Conservation (phyloP, 1,284 basidiomycete genomes). For the Trichosporon sp. region DNA sequence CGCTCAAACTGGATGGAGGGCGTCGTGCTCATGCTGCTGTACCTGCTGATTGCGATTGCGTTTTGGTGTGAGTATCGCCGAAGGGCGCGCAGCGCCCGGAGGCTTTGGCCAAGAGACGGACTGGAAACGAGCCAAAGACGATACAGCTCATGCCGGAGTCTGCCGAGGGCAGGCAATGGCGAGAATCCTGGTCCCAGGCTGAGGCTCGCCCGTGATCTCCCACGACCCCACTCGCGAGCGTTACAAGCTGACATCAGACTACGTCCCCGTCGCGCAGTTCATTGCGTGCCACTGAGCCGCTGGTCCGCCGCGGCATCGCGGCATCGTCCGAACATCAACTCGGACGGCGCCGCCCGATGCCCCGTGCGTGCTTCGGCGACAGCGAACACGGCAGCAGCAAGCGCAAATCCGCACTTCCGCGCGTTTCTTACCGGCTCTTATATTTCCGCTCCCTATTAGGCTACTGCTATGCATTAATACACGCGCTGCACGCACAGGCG, state of each 20-base stretch:
- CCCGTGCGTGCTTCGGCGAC: no score
- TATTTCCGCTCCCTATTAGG: not conserved
- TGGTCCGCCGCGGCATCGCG: no score
- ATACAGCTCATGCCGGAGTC: not conserved
- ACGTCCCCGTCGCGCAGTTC: constrained; percentile 1
- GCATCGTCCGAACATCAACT: no score
- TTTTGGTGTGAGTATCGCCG: constrained; percentile 34
- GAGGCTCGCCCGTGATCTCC: not conserved
- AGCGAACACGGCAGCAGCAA: no score
- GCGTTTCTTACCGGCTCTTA: not conserved
- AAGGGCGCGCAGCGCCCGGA: not conserved
- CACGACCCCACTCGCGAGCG: not conserved
- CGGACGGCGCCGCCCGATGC: no score
- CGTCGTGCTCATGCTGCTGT: constrained; percentile 55
- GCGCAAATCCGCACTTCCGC: not conserved
- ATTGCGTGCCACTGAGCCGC: not conserved
- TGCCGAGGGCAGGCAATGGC: no score
- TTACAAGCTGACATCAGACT: not conserved
- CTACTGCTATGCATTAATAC: not conserved
- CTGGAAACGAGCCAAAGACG: not conserved
- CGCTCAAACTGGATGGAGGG: constrained; percentile 53
- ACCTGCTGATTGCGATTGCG: constrained; percentile 48
- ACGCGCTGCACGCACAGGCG: no score
- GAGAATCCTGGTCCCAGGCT: not conserved
- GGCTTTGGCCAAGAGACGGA: not conserved